phyloP scores from a whole-genome alignment of 306 rosid species.

The Vachellia collinsii region DNA sequence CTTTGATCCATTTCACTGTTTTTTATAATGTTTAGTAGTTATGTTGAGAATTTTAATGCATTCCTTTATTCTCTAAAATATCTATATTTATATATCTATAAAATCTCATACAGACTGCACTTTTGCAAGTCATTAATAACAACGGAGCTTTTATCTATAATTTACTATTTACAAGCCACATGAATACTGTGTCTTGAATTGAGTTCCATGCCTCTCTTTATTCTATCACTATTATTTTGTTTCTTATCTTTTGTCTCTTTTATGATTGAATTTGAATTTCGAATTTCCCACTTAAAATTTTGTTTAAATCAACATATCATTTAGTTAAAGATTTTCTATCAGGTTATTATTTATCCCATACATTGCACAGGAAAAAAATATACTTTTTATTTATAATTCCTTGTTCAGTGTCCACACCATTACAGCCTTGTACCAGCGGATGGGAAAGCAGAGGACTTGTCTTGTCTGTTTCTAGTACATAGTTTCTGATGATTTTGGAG shows the following conservation, averaged over 20 bases:
- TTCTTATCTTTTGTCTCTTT: too few species aligned
- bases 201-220: background rate
- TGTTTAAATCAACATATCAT: too few species aligned
- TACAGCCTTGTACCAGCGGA: slow-evolving; percentile 12
- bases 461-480: background rate
- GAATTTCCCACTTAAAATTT: too few species aligned
- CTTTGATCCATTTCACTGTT: slow-evolving; percentile 28
- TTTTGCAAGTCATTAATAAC: background rate
- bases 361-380: too few species aligned
- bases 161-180: background rate
- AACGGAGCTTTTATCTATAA: background rate
- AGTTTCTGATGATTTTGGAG: background rate
- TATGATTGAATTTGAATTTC: too few species aligned
- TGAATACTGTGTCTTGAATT: background rate
- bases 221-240: background rate
- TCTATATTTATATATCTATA: background rate
- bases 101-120: background rate
- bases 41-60: slow-evolving; percentile 29
- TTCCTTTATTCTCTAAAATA: slow-evolving; percentile 6
- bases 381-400: background rate
- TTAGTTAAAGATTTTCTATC: too few species aligned
- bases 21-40: slow-evolving; percentile 21
- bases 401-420: slow-evolving; percentile 17
- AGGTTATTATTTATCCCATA: too few species aligned
- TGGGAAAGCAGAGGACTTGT: background rate